Evolutionary conservation across 257 asterid genomes (phyloP).

Genomic region (Salvia rosmarinus): DNA sequence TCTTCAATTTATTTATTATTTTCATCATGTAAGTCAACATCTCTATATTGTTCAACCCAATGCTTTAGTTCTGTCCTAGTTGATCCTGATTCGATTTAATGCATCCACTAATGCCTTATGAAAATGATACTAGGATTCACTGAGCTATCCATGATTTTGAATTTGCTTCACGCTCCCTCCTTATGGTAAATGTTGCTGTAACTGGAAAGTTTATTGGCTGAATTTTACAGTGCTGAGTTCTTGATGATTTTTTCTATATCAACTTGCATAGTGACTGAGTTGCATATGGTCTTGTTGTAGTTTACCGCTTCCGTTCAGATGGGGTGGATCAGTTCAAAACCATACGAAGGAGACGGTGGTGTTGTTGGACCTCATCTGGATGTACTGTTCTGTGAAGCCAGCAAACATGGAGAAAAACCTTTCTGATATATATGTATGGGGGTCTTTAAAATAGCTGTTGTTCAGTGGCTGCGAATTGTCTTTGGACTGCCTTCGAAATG

Average conservation of each 20-base stretch:
- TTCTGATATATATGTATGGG: constrained; percentile 17
- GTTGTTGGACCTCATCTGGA: constrained; percentile 36
- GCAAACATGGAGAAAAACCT: constrained; percentile 40
- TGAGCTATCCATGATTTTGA: not conserved
- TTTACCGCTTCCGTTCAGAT: constrained; percentile 30
- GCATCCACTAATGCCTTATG: not conserved
- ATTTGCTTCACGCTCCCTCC: not conserved
- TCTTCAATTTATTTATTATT: not conserved
- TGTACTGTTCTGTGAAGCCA: constrained; percentile 45
- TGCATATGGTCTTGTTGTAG: constrained; percentile 29
- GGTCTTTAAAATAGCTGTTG: constrained; percentile 31
- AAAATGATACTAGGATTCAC: not conserved
- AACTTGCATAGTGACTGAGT: not conserved
- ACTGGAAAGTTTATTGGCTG: not conserved
- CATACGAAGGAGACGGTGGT: constrained; percentile 34
- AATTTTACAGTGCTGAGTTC: not conserved
- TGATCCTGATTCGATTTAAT: no score
- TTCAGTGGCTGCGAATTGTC: no score
- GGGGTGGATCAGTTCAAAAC: constrained; percentile 33
- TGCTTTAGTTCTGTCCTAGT: no score
- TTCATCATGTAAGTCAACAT: constrained; percentile 7
- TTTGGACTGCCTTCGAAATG: no score
- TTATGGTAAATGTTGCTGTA: not conserved
- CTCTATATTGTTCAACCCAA: not conserved
- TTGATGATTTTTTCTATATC: not conserved